A percentile compares a stretch with the other conserved stretches of the same genome.
phyloP scores from a whole-genome alignment of 441 rosid species.

The Croton laevigatus region DNA sequence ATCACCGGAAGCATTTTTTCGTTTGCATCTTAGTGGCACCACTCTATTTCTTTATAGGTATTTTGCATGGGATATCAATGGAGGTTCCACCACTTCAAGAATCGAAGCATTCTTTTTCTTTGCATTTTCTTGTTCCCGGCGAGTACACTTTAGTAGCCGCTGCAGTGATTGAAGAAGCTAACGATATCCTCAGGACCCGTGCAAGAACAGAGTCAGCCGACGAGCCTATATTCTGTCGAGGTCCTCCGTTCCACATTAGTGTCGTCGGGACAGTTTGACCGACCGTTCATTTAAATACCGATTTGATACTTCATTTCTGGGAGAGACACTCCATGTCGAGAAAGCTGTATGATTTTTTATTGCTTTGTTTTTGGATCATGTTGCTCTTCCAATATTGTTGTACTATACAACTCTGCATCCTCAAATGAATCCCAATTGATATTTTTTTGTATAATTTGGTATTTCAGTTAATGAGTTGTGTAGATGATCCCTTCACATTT shows the following conservation, averaged over 20 bases:
- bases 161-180: constrained; percentile 85
- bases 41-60: constrained; percentile 39
- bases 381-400: not conserved
- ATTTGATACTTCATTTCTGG: not conserved
- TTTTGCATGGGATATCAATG: constrained; percentile 63
- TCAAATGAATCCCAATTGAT: not conserved
- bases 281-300: constrained; percentile 17
- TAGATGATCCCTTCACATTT: constrained; percentile 8
- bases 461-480: constrained; percentile 3
- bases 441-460: not conserved
- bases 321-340: not conserved
- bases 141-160: constrained; percentile 87
- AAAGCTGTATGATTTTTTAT: not conserved
- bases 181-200: constrained; percentile 77
- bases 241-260: constrained; percentile 79
- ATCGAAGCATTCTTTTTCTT: constrained; percentile 69
- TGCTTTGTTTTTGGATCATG: not conserved
- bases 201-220: constrained; percentile 68
- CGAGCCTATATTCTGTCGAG: constrained; percentile 87
- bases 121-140: constrained; percentile 90
- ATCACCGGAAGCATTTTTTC: not conserved
- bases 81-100: constrained; percentile 84
- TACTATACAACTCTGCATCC: not conserved
- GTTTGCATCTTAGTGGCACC: not conserved
- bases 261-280: constrained; percentile 59